Percentiles rank a stretch among this genome's conserved stretches.
Evolutionary conservation across 176 grass and related monocot species (phyloP).

Genomic region (Themeda triandra): DNA sequence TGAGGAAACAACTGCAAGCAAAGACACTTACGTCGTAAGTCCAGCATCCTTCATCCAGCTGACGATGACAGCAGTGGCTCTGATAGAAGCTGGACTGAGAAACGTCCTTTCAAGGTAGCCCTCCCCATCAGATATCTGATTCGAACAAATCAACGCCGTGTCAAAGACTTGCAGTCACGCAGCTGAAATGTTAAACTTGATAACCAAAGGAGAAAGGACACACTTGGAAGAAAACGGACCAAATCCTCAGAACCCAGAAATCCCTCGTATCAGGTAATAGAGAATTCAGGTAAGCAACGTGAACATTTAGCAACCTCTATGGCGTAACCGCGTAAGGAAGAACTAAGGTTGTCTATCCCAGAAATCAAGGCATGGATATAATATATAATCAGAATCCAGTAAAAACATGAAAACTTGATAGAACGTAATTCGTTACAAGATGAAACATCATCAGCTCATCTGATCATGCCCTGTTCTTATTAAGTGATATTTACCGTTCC

Average conservation of each 20-base stretch:
- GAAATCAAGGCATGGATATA: background rate
- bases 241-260: background rate
- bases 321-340: background rate
- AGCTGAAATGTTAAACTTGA: background rate
- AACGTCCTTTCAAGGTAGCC: constrained; percentile 97
- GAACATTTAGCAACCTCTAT: background rate
- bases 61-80: constrained; percentile 63
- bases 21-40: constrained; percentile 55
- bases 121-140: constrained; percentile 81
- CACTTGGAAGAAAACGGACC: background rate
- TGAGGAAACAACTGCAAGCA: constrained; percentile 2
- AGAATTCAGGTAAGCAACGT: background rate
- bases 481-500: background rate
- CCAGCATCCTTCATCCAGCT: constrained; percentile 96
- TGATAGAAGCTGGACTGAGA: constrained; percentile 75
- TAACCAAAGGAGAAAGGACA: constrained; percentile 9
- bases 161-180: background rate
- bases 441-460: background rate
- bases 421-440: background rate
- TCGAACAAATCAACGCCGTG: constrained; percentile 12
- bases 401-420: background rate
- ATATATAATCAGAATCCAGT: background rate
- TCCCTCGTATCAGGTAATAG: background rate
- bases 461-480: background rate
- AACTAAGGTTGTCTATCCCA: background rate